Conservation (phyloP, 148 eudicot genomes). For the Mesembryanthemum crystallinum region DNA sequence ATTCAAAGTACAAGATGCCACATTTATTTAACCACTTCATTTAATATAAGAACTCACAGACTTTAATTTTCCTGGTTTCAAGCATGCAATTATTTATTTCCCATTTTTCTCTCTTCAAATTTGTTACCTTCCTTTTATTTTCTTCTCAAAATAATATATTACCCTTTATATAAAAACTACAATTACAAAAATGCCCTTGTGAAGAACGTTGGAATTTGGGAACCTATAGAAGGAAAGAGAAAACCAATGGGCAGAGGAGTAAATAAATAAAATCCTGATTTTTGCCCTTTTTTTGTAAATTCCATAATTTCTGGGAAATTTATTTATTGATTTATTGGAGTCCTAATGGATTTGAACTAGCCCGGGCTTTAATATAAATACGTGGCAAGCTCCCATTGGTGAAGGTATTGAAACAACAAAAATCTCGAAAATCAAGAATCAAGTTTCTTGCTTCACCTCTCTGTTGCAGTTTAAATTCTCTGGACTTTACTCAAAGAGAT, state of each 20-base stretch:
- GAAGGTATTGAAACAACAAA: background rate
- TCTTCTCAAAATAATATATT: too few species aligned
- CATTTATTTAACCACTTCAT: too few species aligned
- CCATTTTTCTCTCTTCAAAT: too few species aligned
- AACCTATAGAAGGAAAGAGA: background rate
- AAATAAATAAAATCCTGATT: background rate
- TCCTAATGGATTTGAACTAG: background rate
- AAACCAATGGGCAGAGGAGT: background rate
- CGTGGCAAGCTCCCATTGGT: slow-evolving; percentile 7
- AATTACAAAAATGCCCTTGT: too few species aligned
- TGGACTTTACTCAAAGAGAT: background rate
- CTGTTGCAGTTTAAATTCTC: background rate
- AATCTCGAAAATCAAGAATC: background rate
- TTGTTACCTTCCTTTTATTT: too few species aligned
- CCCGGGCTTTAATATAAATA: background rate
- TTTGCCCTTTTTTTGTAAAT: background rate
- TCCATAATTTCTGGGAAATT: background rate
- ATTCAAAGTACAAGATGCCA: too few species aligned
- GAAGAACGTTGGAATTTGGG: background rate
- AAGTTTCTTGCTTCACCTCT: background rate
- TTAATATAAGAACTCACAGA: too few species aligned
- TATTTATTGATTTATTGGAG: background rate
- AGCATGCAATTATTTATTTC: too few species aligned
- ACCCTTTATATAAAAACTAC: too few species aligned
- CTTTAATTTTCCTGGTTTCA: too few species aligned